phyloP scores from a whole-genome alignment of 306 rosid genomes.

The Prunus persica region DNA sequence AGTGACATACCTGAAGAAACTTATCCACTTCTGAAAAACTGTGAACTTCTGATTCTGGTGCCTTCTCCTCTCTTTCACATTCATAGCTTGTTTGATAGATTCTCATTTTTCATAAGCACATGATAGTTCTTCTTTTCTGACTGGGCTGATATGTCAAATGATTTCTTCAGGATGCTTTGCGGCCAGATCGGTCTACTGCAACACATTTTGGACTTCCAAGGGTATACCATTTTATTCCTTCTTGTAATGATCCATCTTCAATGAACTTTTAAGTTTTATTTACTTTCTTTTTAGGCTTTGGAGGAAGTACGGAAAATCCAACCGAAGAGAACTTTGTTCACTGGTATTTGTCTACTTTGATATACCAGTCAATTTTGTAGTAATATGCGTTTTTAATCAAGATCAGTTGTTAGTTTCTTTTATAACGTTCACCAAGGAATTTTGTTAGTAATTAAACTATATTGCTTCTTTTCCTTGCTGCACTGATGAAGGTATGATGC shows the following conservation, averaged over 20 bases:
- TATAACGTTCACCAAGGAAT: conserved; percentile 1
- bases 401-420: background rate
- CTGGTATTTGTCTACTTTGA: conserved; percentile 51
- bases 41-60: conserved; percentile 84
- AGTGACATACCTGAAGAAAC: conserved; percentile 95
- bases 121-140: conserved; percentile 9
- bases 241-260: background rate
- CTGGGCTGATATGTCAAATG: conserved; percentile 17
- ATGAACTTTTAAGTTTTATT: conserved; percentile 8
- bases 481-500: conserved; percentile 85
- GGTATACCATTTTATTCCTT: conserved; percentile 42
- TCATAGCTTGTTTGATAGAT: background rate
- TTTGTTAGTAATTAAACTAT: background rate
- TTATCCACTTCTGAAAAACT: conserved; percentile 74
- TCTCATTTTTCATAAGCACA: background rate
- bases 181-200: conserved; percentile 81
- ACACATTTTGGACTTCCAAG: conserved; percentile 96
- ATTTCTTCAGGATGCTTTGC: conserved; percentile 69
- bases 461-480: conserved; percentile 7
- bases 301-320: conserved; percentile 88
- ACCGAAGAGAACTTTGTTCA: conserved; percentile 86
- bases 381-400: background rate
- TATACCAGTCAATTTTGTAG: background rate
- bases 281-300: conserved; percentile 56
- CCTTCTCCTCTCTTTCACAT: conserved; percentile 5